Evolutionary conservation across 208 protist species (phyloP).

Genomic region (Wallacemonas sp.): DNA sequence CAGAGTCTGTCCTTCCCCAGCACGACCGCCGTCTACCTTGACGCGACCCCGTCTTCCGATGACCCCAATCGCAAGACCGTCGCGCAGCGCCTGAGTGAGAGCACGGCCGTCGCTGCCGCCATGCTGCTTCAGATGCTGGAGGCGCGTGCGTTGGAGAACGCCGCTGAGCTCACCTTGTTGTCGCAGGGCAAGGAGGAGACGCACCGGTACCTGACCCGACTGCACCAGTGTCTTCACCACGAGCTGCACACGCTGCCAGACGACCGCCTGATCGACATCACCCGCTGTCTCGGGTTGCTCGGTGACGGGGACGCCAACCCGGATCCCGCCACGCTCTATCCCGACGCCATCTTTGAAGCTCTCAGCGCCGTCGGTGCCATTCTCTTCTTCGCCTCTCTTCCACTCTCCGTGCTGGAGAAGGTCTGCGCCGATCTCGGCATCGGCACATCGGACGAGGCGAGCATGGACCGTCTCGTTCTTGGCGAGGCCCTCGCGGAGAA

Average conservation of each 20-base stretch:
- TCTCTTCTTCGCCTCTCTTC: slow-evolving; percentile 16
- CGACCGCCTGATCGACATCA: slow-evolving; percentile 41
- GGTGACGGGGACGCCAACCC: slow-evolving; percentile 1
- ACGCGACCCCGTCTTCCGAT: background rate
- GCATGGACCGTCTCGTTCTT: slow-evolving; percentile 50
- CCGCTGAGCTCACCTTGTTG: background rate
- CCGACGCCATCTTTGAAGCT: slow-evolving; percentile 55
- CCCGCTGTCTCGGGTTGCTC: slow-evolving; percentile 28
- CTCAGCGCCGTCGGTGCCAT: slow-evolving; percentile 46
- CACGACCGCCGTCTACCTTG: background rate
- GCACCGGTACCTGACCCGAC: slow-evolving; percentile 35
- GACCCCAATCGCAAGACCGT: slow-evolving; percentile 22
- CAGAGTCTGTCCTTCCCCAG: slow-evolving; percentile 7
- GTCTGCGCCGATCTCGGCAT: slow-evolving; percentile 65
- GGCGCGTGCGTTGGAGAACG: background rate
- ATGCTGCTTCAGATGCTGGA: slow-evolving; percentile 31
- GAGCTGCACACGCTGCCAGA: slow-evolving; percentile 39
- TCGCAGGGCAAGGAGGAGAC: slow-evolving; percentile 15
- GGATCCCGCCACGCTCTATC: slow-evolving; percentile 15
- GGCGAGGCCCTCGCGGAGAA: slow-evolving; percentile 63
- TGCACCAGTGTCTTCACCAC: slow-evolving; percentile 46
- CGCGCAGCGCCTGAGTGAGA: slow-evolving; percentile 41
- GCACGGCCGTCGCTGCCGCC: slow-evolving; percentile 39
- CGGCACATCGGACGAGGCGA: slow-evolving; percentile 41
- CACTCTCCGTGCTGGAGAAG: slow-evolving; percentile 26